Percentiles rank a stretch among this genome's conserved stretches.
Evolutionary conservation across 768 basidiomycete genomes (phyloP).

Genomic region (Boletus pseudo-olivaceus): DNA sequence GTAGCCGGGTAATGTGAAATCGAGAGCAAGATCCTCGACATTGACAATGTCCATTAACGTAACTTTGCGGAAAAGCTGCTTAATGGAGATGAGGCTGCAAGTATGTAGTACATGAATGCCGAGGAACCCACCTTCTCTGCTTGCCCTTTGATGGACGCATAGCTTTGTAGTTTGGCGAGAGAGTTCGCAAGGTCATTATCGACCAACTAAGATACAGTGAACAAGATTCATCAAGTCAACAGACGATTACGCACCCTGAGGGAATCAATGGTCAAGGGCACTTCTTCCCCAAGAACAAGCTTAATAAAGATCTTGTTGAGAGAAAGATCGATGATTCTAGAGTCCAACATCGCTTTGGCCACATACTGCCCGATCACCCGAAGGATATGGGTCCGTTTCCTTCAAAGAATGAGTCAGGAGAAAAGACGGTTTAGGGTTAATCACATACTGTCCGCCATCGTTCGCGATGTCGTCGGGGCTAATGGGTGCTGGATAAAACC

Average conservation of each 20-base stretch:
- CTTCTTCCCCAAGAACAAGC: constrained; percentile 80
- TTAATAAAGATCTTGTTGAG: constrained; percentile 96
- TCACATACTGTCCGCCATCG: constrained; percentile 71
- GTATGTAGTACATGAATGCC: background rate
- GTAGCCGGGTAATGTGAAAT: constrained; percentile 96
- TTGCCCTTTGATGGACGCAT: constrained; percentile 48
- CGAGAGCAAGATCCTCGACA: constrained; percentile 85
- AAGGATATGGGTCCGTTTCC: constrained; percentile 83
- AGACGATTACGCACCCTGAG: constrained; percentile 59
- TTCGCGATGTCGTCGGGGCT: constrained; percentile 62
- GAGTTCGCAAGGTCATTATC: constrained; percentile 86
- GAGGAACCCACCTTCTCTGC: constrained; percentile 51
- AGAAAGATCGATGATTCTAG: constrained; percentile 92
- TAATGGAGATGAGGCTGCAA: background rate
- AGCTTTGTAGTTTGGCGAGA: constrained; percentile 69
- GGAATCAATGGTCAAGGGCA: constrained; percentile 79
- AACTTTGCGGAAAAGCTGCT: constrained; percentile 53
- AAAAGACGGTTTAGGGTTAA: background rate
- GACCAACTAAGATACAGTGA: constrained; percentile 53
- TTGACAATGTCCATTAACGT: constrained; percentile 58
- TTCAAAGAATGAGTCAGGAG: constrained; percentile 28
- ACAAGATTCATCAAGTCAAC: background rate
- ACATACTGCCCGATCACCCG: constrained; percentile 93
- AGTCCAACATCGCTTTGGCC: constrained; percentile 95
- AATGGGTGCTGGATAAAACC: constrained; percentile 87